Percentiles rank a stretch among this genome's conserved stretches.
These are phyloP conservation scores for Geotrichum fermentans DNA, from an alignment of 1,139 yeast species.

Conservation along the genomic window DNA sequence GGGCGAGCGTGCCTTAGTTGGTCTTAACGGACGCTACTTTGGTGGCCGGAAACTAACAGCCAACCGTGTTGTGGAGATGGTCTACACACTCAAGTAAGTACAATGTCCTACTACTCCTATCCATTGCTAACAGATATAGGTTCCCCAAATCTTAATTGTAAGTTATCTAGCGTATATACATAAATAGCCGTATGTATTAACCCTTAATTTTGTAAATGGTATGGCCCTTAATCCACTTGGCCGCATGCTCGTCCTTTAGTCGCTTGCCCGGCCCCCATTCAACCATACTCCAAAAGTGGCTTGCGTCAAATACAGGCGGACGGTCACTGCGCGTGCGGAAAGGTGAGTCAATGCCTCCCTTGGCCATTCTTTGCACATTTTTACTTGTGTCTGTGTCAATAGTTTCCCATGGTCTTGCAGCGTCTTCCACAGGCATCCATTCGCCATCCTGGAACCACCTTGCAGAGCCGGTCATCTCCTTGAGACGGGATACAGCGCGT, in stretches of 20 bases:
- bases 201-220: conserved; percentile 14
- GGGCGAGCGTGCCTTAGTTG: conserved; percentile 35
- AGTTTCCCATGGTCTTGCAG: conserved; percentile 61
- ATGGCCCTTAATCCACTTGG: conserved; percentile 45
- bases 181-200: not conserved
- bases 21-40: conserved; percentile 38
- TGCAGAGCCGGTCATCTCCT: conserved; percentile 59
- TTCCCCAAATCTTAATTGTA: conserved; percentile 17
- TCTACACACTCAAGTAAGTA: conserved; percentile 32
- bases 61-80: conserved; percentile 36
- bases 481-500: conserved; percentile 63
- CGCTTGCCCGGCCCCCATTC: conserved; percentile 52
- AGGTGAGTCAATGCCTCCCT: conserved; percentile 9
- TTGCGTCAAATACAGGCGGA: conserved; percentile 46
- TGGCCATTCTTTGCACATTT: not conserved
- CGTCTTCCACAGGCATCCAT: conserved; percentile 54
- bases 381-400: conserved; percentile 4
- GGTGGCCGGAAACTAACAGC: conserved; percentile 38
- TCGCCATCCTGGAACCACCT: conserved; percentile 46
- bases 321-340: conserved; percentile 16
- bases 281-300: conserved; percentile 67
- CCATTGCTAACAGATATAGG: not conserved
- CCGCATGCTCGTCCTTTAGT: conserved; percentile 51
- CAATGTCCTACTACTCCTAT: not conserved
- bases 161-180: not conserved